A percentile compares a stretch with the other conserved stretches of the same genome.
Evolutionary conservation across 148 eudicot genomes (phyloP).

Genomic region (Vaccinium macrocarpon): DNA sequence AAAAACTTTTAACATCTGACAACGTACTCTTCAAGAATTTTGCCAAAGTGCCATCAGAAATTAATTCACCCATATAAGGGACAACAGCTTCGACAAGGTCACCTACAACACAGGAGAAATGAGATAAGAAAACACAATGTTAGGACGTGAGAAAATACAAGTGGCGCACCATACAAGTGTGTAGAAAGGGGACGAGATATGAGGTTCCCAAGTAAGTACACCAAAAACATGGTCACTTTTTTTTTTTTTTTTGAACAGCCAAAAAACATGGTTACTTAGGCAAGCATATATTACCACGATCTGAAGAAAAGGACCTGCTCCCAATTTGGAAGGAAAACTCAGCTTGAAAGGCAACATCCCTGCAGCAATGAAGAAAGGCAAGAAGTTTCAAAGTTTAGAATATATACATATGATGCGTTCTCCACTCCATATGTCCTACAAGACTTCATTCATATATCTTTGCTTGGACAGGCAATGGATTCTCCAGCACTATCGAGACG

Average conservation of each 20-base stretch:
- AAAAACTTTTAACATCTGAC: neutral
- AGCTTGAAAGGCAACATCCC: constrained; percentile 27
- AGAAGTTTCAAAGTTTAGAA: neutral
- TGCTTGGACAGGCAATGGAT: neutral
- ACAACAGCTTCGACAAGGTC: constrained; percentile 77
- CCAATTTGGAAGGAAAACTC: constrained; percentile 25
- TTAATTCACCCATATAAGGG: constrained; percentile 86
- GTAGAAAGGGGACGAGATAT: neutral
- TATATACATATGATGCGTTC: neutral
- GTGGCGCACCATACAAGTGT: neutral
- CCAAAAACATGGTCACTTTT: neutral
- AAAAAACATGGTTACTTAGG: neutral
- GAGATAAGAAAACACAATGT: neutral
- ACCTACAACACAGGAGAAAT: constrained; percentile 30
- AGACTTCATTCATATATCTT: neutral
- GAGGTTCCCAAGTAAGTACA: neutral
- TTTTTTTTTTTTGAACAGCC: too few species aligned
- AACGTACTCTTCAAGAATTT: constrained; percentile 69
- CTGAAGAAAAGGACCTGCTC: constrained; percentile 45
- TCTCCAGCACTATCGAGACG: neutral
- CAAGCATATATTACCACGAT: constrained; percentile 29
- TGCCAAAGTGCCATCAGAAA: constrained; percentile 78
- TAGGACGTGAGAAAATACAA: neutral
- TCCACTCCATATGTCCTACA: neutral
- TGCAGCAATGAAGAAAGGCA: constrained; percentile 15